These are phyloP conservation scores for Pelargonium fulgidum DNA, from an alignment of 441 rosid genomes.

Conservation along the genomic window DNA sequence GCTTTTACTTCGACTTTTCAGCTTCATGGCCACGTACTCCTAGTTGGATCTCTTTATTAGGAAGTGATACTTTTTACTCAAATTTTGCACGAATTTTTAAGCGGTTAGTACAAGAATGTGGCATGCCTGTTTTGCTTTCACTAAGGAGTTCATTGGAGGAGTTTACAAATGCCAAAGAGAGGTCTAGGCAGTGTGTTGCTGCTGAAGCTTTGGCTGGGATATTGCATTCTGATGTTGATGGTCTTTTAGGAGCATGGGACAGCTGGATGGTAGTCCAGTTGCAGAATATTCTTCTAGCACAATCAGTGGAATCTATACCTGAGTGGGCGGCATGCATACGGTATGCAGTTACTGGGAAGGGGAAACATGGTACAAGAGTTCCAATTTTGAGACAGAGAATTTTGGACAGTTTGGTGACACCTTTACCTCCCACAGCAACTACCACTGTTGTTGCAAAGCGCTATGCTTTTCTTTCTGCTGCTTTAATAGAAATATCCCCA, in stretches of 20 bases:
- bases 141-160: conserved; percentile 73
- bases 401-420: conserved; percentile 73
- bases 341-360: conserved; percentile 98
- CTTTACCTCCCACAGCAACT: conserved; percentile 77
- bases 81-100: conserved; percentile 92
- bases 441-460: conserved; percentile 91
- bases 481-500: conserved; percentile 82
- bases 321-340: conserved; percentile 99
- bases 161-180: conserved; percentile 85
- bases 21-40: conserved; percentile 99
- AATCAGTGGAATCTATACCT: conserved; percentile 90
- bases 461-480: conserved; percentile 91
- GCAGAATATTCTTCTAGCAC: conserved; percentile 78
- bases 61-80: conserved; percentile 86
- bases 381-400: conserved; percentile 78
- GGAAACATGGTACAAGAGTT: conserved; percentile 72
- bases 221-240: conserved; percentile 86
- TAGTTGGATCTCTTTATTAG: conserved; percentile 92
- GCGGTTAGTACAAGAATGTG: conserved; percentile 95
- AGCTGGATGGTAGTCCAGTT: conserved; percentile 85
- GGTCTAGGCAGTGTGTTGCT: conserved; percentile 98
- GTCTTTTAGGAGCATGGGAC: conserved; percentile 81
- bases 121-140: conserved; percentile 69
- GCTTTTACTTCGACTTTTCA: conserved; percentile 91
- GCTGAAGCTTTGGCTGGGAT: conserved; percentile 97